phyloP scores from a whole-genome alignment of 2,329 filamentous ascomycete species.

The Cytospora piceae region DNA sequence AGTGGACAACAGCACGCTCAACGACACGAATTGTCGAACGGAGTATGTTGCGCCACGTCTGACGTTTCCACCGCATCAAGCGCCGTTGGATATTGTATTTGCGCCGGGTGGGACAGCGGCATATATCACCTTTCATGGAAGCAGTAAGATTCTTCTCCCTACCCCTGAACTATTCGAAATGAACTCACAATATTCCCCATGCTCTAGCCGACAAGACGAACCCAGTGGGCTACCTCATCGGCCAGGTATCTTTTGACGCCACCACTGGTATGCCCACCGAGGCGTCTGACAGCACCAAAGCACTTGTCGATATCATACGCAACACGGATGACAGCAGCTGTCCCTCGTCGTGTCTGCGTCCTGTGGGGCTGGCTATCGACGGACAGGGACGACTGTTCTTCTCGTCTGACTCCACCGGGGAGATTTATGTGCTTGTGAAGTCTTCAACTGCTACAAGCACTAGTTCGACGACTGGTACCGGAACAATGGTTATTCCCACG shows the following conservation, averaged over 20 bases:
- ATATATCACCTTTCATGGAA: conserved; percentile 71
- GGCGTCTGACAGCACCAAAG: conserved; percentile 47
- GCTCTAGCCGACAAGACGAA: conserved; percentile 42
- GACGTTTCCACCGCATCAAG: conserved; percentile 62
- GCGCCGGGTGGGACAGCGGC: conserved; percentile 59
- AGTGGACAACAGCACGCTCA: conserved; percentile 40
- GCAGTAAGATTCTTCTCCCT: conserved; percentile 52
- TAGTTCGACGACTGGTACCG: not conserved
- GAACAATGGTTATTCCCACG: not conserved
- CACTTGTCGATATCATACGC: conserved; percentile 56
- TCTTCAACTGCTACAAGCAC: not conserved
- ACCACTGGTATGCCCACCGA: conserved; percentile 46
- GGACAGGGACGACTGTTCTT: conserved; percentile 61
- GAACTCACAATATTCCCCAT: not conserved
- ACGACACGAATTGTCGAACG: conserved; percentile 49
- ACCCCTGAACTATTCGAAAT: not conserved
- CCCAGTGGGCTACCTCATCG: conserved; percentile 52
- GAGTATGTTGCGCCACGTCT: conserved; percentile 56
- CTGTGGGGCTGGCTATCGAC: conserved; percentile 60
- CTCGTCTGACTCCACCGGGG: conserved; percentile 63
- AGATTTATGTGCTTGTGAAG: conserved; percentile 60
- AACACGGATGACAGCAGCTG: conserved; percentile 59
- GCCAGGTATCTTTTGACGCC: conserved; percentile 44
- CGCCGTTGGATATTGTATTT: conserved; percentile 73
- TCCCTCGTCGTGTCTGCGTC: conserved; percentile 62